phyloP scores from a whole-genome alignment of 345 rosid genomes.

The Murraya koenigii region DNA sequence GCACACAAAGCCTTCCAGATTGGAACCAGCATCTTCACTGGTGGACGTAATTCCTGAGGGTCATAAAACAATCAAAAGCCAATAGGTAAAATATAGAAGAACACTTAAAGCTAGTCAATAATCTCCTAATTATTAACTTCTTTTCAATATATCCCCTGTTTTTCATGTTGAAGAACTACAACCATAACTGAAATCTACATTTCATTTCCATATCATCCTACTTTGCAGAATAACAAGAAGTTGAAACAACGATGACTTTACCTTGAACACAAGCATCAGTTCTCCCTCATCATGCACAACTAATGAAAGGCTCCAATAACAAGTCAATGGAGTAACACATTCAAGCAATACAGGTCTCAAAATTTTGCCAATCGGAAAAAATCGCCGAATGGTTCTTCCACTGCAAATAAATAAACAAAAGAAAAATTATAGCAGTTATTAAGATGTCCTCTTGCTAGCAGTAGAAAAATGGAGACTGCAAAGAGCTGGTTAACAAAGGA shows the following conservation, averaged over 20 bases:
- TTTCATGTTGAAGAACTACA: not conserved
- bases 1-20: conserved; percentile 80
- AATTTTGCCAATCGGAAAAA: conserved; percentile 69
- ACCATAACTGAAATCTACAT: not conserved
- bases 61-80: not conserved
- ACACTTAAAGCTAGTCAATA: not conserved
- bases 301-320: conserved; percentile 84
- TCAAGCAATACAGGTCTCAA: conserved; percentile 82
- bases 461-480: not conserved
- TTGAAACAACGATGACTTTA: conserved; percentile 19
- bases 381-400: conserved; percentile 54
- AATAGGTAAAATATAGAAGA: not conserved
- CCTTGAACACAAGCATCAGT: conserved; percentile 68
- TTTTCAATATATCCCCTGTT: not conserved
- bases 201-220: not conserved
- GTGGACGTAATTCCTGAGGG: conserved; percentile 63
- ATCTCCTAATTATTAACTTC: not conserved
- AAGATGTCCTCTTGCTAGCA: not conserved
- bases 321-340: conserved; percentile 73
- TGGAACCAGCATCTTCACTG: conserved; percentile 73
- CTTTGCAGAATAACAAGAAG: not conserved
- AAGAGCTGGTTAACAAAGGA: not conserved
- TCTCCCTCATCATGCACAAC: conserved; percentile 61
- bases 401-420: conserved; percentile 35
- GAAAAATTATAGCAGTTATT: not conserved